These are phyloP conservation scores for Alternaria sp. DNA, from an alignment of 2,329 filamentous ascomycete species.

Conservation along the genomic window DNA sequence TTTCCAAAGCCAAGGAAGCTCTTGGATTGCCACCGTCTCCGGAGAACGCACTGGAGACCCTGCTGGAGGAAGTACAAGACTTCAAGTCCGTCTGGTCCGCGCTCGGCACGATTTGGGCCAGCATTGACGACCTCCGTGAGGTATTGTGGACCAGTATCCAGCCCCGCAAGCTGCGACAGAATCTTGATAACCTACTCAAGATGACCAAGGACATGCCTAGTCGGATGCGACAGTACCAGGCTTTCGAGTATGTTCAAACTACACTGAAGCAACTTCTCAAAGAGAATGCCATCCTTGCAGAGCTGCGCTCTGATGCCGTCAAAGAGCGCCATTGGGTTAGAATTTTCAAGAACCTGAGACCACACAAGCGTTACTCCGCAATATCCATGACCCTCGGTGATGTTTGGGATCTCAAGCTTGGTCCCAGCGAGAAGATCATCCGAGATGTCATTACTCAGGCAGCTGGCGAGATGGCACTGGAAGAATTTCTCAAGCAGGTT, in stretches of 20 bases:
- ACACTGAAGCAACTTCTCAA: conserved; percentile 89
- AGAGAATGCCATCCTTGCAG: conserved; percentile 85
- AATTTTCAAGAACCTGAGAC: conserved; percentile 95
- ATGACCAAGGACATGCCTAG: conserved; percentile 99
- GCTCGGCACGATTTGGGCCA: conserved; percentile 95
- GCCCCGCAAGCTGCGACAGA: conserved; percentile 88
- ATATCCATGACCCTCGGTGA: conserved; percentile 97
- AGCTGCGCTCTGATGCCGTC: conserved; percentile 96
- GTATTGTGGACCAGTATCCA: conserved; percentile 95
- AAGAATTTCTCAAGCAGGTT: conserved; percentile 96
- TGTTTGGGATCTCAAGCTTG: conserved; percentile 96
- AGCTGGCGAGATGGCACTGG: conserved; percentile 96
- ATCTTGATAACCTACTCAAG: conserved; percentile 91
- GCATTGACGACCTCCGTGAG: conserved; percentile 91
- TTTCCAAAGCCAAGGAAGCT: conserved; percentile 95
- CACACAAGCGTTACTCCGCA: conserved; percentile 91
- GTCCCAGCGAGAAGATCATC: conserved; percentile 86
- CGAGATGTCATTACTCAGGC: conserved; percentile 94
- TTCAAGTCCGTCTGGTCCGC: conserved; percentile 99
- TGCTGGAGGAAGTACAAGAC: conserved; percentile 95
- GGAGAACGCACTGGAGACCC: conserved; percentile 82
- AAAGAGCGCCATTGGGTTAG: conserved; percentile 97
- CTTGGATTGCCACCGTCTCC: conserved; percentile 84
- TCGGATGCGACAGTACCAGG: conserved; percentile 98
- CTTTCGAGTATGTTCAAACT: conserved; percentile 98